Evolutionary conservation across 2,329 filamentous ascomycete genomes (phyloP), one percentile per base, ranked within the genome.

Genomic region (Fusarium xyrophilum): DNA sequence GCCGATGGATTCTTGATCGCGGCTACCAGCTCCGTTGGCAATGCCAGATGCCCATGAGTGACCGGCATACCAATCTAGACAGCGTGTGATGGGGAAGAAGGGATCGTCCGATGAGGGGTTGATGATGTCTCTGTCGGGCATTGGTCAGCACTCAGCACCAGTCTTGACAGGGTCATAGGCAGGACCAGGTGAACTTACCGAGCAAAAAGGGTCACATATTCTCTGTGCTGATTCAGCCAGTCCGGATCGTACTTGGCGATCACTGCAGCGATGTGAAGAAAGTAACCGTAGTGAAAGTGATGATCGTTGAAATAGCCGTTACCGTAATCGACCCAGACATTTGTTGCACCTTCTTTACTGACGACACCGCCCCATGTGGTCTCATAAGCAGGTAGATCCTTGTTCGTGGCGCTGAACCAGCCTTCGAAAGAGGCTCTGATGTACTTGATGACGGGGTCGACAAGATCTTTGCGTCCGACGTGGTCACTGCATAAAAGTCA

Each of bases 241-340:
- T 15, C 3, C 2, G 36, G 9, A 12, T 53, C 36, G 1, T 53
- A 53, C 36, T 32, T 43, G 6, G 50, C 27, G 27, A 53, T 53
- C 2, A 53, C 50, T 4, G 50, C 50, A 11, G 50, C 50, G 9
- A 53, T 43, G 1, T 43, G 28, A 30, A 53, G 50, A 7, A 53
- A 53, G 30, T 53, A 53, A 15, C 50, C 50, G 17, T 53, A 53
- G 21, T 53, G 50, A 14, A 53, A 53, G 12, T 53, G 50, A 6
- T 53, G 50, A 33, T 53, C 50, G 15, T 53, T 53, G 27, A 25
- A 53, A 36, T 53, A 43, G 3, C 50, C 50, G 7, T 53, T 53
- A 1, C 50, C 50, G 33, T 13, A 53, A 13, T 53, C 50, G 7
- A 53, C 27, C 50, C 50, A 53, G 27, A n/a, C 15, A 39, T 53